A percentile compares a stretch with the other conserved stretches of the same genome.
phyloP scores from a whole-genome alignment of 805 yeast genomes.

The Kuraishia capsulata region DNA sequence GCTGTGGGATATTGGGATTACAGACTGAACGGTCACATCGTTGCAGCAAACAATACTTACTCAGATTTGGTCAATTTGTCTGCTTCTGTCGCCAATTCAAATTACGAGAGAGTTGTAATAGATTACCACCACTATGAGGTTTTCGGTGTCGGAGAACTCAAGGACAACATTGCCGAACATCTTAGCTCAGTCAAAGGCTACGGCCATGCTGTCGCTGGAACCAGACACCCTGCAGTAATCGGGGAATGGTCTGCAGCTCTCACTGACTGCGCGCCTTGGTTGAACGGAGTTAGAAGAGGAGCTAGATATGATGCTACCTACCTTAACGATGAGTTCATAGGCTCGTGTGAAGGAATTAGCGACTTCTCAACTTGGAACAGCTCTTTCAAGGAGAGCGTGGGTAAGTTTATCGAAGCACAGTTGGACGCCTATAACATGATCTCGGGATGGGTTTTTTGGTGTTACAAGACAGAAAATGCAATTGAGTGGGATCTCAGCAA shows the following conservation, averaged over 20 bases:
- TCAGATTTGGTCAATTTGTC: conserved; percentile 2
- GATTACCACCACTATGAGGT: conserved; percentile 94
- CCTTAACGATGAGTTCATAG: conserved; percentile 30
- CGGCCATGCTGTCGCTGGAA: conserved; percentile 33
- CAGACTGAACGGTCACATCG: conserved; percentile 30
- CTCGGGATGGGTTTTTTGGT: conserved; percentile 91
- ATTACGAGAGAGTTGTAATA: conserved; percentile 56
- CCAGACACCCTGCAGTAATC: conserved; percentile 64
- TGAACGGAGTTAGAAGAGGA: conserved; percentile 80
- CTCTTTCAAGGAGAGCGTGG: conserved; percentile 43
- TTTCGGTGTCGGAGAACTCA: conserved; percentile 55
- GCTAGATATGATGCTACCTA: conserved; percentile 69
- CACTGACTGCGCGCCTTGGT: conserved; percentile 84
- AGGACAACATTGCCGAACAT: conserved; percentile 52
- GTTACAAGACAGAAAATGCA: conserved; percentile 79
- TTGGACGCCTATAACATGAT: conserved; percentile 71
- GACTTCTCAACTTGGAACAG: conserved; percentile 51
- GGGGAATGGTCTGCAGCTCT: conserved; percentile 94
- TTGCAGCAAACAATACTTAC: conserved; percentile 6
- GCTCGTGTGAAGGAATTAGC: conserved; percentile 49
- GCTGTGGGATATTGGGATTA: conserved; percentile 54
- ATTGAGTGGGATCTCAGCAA: conserved; percentile 80
- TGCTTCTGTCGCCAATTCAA: background rate
- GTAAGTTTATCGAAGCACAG: conserved; percentile 82
- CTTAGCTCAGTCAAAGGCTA: conserved; percentile 42